Base-by-base conservation (phyloP, 2,329 filamentous ascomycete species). In the Kalaharituber pfeilii region DNA sequence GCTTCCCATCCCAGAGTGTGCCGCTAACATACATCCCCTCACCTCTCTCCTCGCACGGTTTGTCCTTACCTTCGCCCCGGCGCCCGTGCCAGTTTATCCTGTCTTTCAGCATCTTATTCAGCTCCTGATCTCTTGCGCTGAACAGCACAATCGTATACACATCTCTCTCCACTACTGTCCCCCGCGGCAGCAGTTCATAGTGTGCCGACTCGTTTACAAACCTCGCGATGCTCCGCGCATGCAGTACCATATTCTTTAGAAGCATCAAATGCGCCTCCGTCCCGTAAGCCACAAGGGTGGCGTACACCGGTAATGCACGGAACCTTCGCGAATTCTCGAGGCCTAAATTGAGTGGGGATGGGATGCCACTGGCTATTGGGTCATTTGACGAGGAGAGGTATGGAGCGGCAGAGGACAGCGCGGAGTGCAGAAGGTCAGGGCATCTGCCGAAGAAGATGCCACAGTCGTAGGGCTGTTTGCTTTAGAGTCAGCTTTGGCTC, bases 311-410 rank as follows among this genome's bases (percentile, higher is more conserved):
- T n/a, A 95, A 72, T 0, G 88, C 88, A 52, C 89, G 79, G 71
- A 95, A 94, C 5, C 88, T 81, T 36, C 88, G 79, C 1, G 87
- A 94, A 68, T 95, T 95, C 63, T 95, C 88, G 20, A 95, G 72
- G 20, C 87, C 86, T 54, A 91, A 78, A 67, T 94, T 89, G 13
- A 94, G 71, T 0, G 88, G 88, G 2, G 84, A 88, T n/a, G 81
- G 79, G 58, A 91, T 39, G 33, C 33, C 20, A n/a, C n/a, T n/a
- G n/a, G n/a, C n/a, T n/a, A n/a, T n/a, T n/a, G n/a, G n/a, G 33
- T 39, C 33, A 18, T 13, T 2, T 13, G 13, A 1, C 15, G 33
- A 39, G 20, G 33, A 15, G 33, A 9, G 33, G 33, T 39, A 39
- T 18, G 33, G 33, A 15, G 33, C 33, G 20, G 33, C 13, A 18